Conservation (phyloP, 192 early-diverging fungal genomes). For the Backusella australiensis region DNA sequence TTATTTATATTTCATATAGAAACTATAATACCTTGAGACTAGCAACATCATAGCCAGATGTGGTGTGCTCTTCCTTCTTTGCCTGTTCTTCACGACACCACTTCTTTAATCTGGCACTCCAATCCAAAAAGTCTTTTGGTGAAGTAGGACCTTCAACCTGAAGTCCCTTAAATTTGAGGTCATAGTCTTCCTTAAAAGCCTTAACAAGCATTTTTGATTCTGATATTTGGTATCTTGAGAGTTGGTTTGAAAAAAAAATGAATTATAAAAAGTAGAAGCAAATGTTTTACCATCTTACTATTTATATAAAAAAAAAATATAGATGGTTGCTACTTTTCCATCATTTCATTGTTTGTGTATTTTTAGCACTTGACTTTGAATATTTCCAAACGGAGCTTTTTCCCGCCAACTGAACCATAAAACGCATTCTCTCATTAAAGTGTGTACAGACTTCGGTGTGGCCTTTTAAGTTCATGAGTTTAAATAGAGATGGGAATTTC, state of each 20-base stretch:
- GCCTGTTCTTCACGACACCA: constrained; percentile 17
- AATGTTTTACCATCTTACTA: not conserved
- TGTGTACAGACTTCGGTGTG: constrained; percentile 7
- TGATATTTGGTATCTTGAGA: not conserved
- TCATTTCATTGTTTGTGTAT: constrained; percentile 3
- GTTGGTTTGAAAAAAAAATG: not conserved
- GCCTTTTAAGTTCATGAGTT: not conserved
- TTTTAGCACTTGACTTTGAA: constrained; percentile 8
- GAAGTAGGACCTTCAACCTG: constrained; percentile 19
- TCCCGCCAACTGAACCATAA: constrained; percentile 1
- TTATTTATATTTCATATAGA: not conserved
- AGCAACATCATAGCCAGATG: constrained; percentile 16
- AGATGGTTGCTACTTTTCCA: not conserved
- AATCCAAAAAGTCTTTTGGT: constrained; percentile 19
- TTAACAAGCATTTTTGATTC: constrained; percentile 20
- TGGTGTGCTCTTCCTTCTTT: not conserved
- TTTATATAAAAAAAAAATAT: not conserved
- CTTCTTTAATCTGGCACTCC: constrained; percentile 11
- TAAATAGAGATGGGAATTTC: not conserved
- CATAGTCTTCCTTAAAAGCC: constrained; percentile 16
- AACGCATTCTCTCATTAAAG: not conserved
- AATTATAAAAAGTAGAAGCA: not conserved
- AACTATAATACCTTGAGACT: constrained; percentile 3
- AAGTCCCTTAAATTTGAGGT: constrained; percentile 15
- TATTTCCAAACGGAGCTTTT: constrained; percentile 6